These are phyloP conservation scores for Candida vaughaniae DNA, from an alignment of 805 yeast species.

Conservation along the genomic window DNA sequence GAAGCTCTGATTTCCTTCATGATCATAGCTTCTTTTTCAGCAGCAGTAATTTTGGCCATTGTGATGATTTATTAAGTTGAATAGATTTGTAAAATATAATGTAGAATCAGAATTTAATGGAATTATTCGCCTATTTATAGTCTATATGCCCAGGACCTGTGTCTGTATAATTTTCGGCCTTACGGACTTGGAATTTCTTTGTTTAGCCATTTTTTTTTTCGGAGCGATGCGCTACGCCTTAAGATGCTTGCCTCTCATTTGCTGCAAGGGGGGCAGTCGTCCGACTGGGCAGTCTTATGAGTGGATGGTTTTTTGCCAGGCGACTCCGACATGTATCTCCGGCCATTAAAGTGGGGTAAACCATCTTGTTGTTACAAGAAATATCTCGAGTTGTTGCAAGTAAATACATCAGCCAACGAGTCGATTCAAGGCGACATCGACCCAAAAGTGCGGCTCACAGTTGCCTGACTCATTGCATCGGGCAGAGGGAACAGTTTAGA, in stretches of 20 bases:
- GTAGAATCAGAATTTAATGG: background rate
- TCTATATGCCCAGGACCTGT: background rate
- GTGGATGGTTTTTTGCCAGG: no score
- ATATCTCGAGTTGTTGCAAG: no score
- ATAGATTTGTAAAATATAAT: background rate
- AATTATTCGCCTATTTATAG: conserved; percentile 7
- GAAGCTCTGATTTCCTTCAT: conserved; percentile 43
- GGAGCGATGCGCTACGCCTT: conserved; percentile 7
- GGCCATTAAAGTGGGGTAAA: no score
- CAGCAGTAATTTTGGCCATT: conserved; percentile 30
- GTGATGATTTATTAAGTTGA: background rate
- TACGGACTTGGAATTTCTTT: conserved; percentile 9
- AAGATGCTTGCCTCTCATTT: conserved; percentile 5
- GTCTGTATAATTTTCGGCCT: conserved; percentile 10
- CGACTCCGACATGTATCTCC: no score
- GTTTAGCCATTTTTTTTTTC: conserved; percentile 1
- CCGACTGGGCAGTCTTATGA: background rate
- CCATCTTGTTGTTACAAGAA: no score
- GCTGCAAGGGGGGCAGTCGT: background rate
- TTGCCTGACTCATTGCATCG: no score
- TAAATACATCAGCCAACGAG: no score
- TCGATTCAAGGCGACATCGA: no score
- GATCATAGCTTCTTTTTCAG: conserved; percentile 45
- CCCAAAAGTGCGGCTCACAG: no score
- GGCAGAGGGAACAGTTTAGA: no score